Conservation (phyloP, 441 rosid genomes). For the California macrophylla region DNA sequence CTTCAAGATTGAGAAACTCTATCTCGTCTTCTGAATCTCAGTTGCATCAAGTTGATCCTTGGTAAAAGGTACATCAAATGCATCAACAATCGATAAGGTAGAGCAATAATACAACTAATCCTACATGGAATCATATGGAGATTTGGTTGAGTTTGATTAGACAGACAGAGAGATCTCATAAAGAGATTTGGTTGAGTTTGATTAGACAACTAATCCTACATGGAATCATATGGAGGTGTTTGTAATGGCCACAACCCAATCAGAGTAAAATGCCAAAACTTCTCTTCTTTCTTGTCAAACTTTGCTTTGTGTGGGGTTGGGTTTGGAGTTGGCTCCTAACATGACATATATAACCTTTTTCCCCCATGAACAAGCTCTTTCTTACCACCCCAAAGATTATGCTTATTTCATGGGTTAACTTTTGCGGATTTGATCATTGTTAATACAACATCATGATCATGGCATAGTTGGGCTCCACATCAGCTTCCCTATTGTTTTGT, state of each 20-base stretch:
- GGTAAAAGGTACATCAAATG: neutral
- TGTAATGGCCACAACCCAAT: conserved; percentile 23
- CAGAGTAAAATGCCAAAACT: conserved; percentile 17
- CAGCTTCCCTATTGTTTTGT: conserved; percentile 45
- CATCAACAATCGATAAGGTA: neutral
- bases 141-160: neutral
- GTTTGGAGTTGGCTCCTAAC: conserved; percentile 14
- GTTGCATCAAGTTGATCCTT: neutral
- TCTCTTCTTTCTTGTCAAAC: conserved; percentile 15
- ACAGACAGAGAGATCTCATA: conserved; percentile 24
- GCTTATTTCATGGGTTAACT: conserved; percentile 30
- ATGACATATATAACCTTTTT: conserved; percentile 6
- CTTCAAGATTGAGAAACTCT: neutral
- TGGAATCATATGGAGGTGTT: conserved; percentile 29
- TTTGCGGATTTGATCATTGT: conserved; percentile 27
- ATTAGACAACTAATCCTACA: conserved; percentile 32
- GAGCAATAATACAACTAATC: neutral
- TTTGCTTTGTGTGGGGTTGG: conserved; percentile 22
- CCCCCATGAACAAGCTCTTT: neutral
- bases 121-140: too few species aligned
- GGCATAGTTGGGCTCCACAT: conserved; percentile 29
- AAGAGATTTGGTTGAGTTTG: conserved; percentile 33
- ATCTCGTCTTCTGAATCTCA: neutral
- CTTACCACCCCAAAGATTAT: conserved; percentile 14
- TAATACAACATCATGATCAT: conserved; percentile 23